Base-by-base conservation (phyloP, 192 early-diverging fungal species). In the Coemansia sp. region DNA sequence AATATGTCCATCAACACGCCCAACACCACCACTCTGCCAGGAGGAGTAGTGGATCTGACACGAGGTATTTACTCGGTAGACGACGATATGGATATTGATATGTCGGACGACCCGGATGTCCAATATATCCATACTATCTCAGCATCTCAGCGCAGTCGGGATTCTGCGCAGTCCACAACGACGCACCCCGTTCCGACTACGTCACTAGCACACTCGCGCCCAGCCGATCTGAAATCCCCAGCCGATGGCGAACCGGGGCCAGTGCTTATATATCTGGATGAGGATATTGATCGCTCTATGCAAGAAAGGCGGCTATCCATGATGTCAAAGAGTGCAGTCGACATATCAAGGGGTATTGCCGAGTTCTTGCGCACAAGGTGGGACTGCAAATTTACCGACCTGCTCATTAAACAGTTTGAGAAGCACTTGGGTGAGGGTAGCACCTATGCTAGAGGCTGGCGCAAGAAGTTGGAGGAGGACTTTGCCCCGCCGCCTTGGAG, bases 401-500 rank as follows among this genome's bases (percentile, higher is more conserved):
- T 80, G 17, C 27, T 81, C 12, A 34, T 34, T 4, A 48, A 66
- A 10, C 70, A 67, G 19, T 70, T 81, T 9, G 64, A 75, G 25
- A 73, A 72, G 59, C 31, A 27, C 1, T 39, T 46, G 17, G 29
- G 10, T 3, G 25, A 32, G 12, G 29, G 12, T 2, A 36, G 42
- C n/a, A 37, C 65, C 8, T 68, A 68, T 58, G 60, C 67, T 19
- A 31, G 50, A 2, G 5, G 15, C 23, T 39, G 44, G 19, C 34
- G 10, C 11, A 39, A 8, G 17, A n/a, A 34, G 0, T 44, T 59
- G 36, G 11, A 42, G 15, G 45, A 31, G 11, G 46, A 11, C 23
- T 82, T 82, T 55, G 61, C 34, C 32, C 37, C 27, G 2, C 79
- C 74, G 12, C 79, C 79, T 8, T 82, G 79, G 79, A 59, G n/a